A percentile compares a stretch with the other conserved stretches of the same genome.
Conservation (phyloP, 805 yeast species). For the Zygosaccharomyces bailii region DNA sequence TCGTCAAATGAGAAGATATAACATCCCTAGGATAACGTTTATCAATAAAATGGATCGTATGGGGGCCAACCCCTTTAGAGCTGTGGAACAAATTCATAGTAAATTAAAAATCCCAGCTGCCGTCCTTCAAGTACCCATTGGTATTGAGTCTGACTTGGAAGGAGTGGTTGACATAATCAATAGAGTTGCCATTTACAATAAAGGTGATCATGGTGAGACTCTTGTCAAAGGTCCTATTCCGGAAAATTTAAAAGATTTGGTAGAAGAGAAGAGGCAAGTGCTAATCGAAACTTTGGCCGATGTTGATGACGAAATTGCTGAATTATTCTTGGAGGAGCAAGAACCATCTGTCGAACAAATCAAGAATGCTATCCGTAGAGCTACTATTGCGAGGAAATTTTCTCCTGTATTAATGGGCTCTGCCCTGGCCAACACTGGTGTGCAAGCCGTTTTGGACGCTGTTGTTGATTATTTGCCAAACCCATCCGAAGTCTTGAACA, state of each 20-base stretch:
- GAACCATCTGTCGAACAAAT: conserved; percentile 84
- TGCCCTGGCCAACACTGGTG: conserved; percentile 93
- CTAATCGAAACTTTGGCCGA: conserved; percentile 95
- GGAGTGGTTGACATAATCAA: conserved; percentile 93
- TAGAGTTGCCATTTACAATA: conserved; percentile 82
- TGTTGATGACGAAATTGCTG: conserved; percentile 97
- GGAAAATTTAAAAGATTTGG: conserved; percentile 71
- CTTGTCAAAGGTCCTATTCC: conserved; percentile 70
- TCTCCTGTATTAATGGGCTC: conserved; percentile 99
- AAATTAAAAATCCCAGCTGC: conserved; percentile 94
- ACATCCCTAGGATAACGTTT: conserved; percentile 94
- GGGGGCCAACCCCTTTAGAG: conserved; percentile 98
- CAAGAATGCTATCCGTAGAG: conserved; percentile 83
- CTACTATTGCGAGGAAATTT: conserved; percentile 92
- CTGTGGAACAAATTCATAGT: conserved; percentile 82
- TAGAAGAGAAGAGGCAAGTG: conserved; percentile 81
- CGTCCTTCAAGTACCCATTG: conserved; percentile 97
- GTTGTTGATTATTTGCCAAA: conserved; percentile 94
- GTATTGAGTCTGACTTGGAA: conserved; percentile 75
- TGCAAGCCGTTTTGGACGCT: conserved; percentile 93
- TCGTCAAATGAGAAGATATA: conserved; percentile 97
- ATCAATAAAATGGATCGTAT: conserved; percentile 98
- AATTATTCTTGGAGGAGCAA: conserved; percentile 82
- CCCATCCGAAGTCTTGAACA: conserved; percentile 89
- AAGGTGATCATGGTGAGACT: conserved; percentile 85